Percentiles rank a stretch among this genome's conserved stretches.
phyloP scores from a whole-genome alignment of 2,329 filamentous ascomycete genomes.

The Cladosporium sp. region DNA sequence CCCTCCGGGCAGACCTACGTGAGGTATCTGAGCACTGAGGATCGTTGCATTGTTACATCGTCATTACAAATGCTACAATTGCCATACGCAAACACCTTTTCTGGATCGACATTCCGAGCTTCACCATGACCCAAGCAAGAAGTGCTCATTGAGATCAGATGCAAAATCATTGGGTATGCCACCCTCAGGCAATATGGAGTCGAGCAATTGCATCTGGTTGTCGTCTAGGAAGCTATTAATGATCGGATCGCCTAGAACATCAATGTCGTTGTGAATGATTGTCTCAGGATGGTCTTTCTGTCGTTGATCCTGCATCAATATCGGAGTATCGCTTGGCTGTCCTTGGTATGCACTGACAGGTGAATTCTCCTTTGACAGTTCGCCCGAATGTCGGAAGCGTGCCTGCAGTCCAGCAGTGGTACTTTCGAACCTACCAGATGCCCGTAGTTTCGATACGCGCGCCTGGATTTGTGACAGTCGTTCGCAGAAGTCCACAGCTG shows the following conservation, averaged over 20 bases:
- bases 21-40: too few relatives aligned
- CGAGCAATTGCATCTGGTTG: slow-evolving; percentile 13
- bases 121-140: slow-evolving; percentile 3
- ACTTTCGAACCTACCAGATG: not conserved
- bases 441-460: slow-evolving; percentile 2
- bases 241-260: slow-evolving; percentile 20
- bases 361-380: not conserved
- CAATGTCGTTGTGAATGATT: slow-evolving; percentile 2
- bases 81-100: too few relatives aligned
- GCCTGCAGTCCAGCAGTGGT: not conserved
- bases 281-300: slow-evolving; percentile 4
- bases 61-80: too few relatives aligned
- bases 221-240: slow-evolving; percentile 21
- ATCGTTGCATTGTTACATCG: not conserved
- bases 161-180: slow-evolving; percentile 5
- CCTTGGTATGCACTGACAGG: not conserved
- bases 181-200: slow-evolving; percentile 5
- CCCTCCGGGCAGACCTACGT: not conserved
- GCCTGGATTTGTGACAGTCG: slow-evolving; percentile 33
- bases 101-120: too few relatives aligned
- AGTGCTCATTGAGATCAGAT: slow-evolving; percentile 6
- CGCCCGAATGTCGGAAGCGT: not conserved
- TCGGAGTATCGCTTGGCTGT: not conserved
- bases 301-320: not conserved
- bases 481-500: slow-evolving; percentile 40